These are phyloP conservation scores for Ormosia semicastrata DNA, from an alignment of 306 rosid genomes.

Conservation along the genomic window DNA sequence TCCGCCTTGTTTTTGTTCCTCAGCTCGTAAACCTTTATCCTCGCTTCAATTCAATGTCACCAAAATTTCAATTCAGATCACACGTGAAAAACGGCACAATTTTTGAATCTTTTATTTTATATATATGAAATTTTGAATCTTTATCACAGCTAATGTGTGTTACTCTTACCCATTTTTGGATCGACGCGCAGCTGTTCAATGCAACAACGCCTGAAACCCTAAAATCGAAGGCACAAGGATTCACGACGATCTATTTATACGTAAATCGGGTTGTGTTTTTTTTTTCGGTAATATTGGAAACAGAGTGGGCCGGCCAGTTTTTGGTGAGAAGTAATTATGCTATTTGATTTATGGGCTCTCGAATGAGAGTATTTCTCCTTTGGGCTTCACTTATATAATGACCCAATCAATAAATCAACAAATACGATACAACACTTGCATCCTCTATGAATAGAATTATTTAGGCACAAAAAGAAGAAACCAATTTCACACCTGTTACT, in stretches of 20 bases:
- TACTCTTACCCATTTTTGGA: slow-evolving; percentile 42
- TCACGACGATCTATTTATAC: slow-evolving; percentile 1
- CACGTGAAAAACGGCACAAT: not conserved
- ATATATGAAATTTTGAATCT: not conserved
- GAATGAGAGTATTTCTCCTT: not conserved
- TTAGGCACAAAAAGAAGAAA: too few relatives aligned
- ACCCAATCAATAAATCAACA: not conserved
- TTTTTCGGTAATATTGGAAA: too few relatives aligned
- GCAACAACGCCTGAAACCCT: slow-evolving; percentile 32
- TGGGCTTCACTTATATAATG: not conserved
- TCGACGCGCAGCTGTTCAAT: not conserved
- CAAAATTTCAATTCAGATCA: not conserved
- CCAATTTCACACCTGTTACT: too few relatives aligned
- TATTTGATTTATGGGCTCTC: not conserved
- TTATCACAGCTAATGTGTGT: not conserved
- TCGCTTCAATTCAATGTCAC: slow-evolving; percentile 56
- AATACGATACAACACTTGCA: not conserved
- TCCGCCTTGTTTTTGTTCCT: slow-evolving; percentile 74
- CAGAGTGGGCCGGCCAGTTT: too few relatives aligned
- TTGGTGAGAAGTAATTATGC: too few relatives aligned
- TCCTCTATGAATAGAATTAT: too few relatives aligned
- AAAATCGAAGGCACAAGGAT: not conserved
- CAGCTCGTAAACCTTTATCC: slow-evolving; percentile 89
- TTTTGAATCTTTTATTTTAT: too few relatives aligned
- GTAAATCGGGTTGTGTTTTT: too few relatives aligned